Evolutionary conservation across 768 basidiomycete species (phyloP), one percentile per base, ranked within the genome.

Genomic region (Suillus placidus): DNA sequence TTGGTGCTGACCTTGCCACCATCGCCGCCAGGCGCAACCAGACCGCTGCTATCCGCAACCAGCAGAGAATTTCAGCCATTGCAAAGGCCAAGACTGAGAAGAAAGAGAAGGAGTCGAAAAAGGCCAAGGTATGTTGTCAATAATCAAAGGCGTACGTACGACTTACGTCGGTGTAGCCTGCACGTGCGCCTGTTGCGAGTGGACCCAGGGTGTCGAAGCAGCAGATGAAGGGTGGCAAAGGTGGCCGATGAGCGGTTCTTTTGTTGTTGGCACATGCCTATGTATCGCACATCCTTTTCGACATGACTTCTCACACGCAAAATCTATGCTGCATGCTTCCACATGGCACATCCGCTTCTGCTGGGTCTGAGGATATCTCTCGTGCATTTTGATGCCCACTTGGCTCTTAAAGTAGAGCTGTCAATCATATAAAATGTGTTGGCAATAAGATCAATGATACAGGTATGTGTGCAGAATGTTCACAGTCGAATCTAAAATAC

Each of bases 61-160:
- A 94, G 73, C 88, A 89, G 73, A 87, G 95, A 69, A 78, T 92
- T 68, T 86, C 90, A 49, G 96, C 96, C 71, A 95, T 97, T 77
- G 81, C 88, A 68, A 97, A 97, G 82, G 95, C 95, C 43, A 98
- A 98, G 87, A 85, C 88, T 32, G 95, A 95, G 84, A 98, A 97
- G 90, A 94, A 95, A 86, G 94, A 90, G 64, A 96, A 95, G 86
- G 94, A 96, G 85, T 81, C 83, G 62, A 94, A 93, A 88, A 97
- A 94, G 85, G 80, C 85, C 65, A 93, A 92, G 88, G 90, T 92
- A 37, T 54, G 84, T 79, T 26, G 26, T 5, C 38, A 20, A 0
- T 32, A 18, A 20, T 40, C 20, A 35, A 30, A 66, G 52, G 38
- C 23, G n/a, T 7, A 43, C 56, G 60, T 60, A 60, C 69, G 13